Conservation (phyloP, 306 rosid genomes). For the Vigna nakashimae region DNA sequence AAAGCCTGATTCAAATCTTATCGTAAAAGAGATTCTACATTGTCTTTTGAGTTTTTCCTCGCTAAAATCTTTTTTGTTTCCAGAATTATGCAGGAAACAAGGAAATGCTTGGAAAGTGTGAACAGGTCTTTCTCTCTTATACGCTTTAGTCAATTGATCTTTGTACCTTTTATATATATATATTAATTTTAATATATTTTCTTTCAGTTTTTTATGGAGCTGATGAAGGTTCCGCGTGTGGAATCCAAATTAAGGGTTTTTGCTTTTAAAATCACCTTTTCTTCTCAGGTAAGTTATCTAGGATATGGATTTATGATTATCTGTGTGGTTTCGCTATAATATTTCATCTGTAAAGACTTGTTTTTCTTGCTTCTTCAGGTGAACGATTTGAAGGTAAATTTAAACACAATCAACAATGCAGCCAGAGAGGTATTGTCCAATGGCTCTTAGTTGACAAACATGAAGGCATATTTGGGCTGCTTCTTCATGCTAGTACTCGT, state of each 20-base stretch:
- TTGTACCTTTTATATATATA: neutral
- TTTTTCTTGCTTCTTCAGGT: slow-evolving; percentile 63
- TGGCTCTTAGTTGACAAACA: slow-evolving; percentile 41
- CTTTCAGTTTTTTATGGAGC: slow-evolving; percentile 86
- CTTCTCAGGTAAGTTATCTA: slow-evolving; percentile 75
- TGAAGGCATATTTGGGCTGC: slow-evolving; percentile 26
- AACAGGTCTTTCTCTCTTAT: slow-evolving; percentile 70
- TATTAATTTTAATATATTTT: slow-evolving; percentile 45
- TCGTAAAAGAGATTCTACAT: slow-evolving; percentile 27
- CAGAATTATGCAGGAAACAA: slow-evolving; percentile 87
- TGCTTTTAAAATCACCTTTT: slow-evolving; percentile 89
- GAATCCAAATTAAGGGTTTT: slow-evolving; percentile 96
- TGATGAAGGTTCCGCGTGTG: slow-evolving; percentile 97
- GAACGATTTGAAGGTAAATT: slow-evolving; percentile 71
- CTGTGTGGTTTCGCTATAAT: slow-evolving; percentile 32
- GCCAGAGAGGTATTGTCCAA: slow-evolving; percentile 76
- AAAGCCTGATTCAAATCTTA: slow-evolving; percentile 22
- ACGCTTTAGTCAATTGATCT: slow-evolving; percentile 35
- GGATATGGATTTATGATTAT: slow-evolving; percentile 6
- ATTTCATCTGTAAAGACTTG: slow-evolving; percentile 41
- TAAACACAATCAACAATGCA: slow-evolving; percentile 83
- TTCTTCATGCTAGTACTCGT: slow-evolving; percentile 40
- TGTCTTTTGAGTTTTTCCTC: neutral
- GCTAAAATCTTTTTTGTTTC: slow-evolving; percentile 47
- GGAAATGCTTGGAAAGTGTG: slow-evolving; percentile 96